phyloP scores from a whole-genome alignment of 1,139 yeast species.

The Pichiaceae sp. region DNA sequence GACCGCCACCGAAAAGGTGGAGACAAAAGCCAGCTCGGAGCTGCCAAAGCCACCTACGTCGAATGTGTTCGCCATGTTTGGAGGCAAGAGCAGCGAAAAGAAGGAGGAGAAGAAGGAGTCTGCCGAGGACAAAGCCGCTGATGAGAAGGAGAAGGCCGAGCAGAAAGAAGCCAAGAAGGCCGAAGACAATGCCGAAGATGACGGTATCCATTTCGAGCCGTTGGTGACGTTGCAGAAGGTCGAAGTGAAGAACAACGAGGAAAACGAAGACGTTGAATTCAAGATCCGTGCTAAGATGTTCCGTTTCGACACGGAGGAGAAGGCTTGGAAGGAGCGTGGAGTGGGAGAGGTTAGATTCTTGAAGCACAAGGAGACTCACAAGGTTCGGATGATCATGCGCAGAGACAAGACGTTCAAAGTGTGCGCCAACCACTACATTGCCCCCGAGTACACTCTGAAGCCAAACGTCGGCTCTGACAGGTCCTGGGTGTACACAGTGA shows the following conservation, averaged over 20 bases:
- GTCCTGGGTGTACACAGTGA: conserved; percentile 95
- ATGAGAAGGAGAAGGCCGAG: conserved; percentile 25
- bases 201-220: conserved; percentile 95
- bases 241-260: conserved; percentile 95
- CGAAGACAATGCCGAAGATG: conserved; percentile 74
- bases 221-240: conserved; percentile 91
- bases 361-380: conserved; percentile 73
- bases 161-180: conserved; percentile 27
- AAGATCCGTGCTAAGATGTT: conserved; percentile 93
- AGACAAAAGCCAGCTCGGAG: not conserved
- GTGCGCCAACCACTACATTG: conserved; percentile 92
- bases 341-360: conserved; percentile 96
- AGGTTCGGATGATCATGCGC: conserved; percentile 92
- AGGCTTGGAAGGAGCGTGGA: conserved; percentile 99
- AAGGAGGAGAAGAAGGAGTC: conserved; percentile 27
- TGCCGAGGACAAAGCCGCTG: conserved; percentile 12
- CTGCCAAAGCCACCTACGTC: conserved; percentile 55
- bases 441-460: conserved; percentile 76
- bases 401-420: conserved; percentile 97
- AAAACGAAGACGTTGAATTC: conserved; percentile 80
- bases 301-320: conserved; percentile 65
- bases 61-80: conserved; percentile 84
- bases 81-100: conserved; percentile 56
- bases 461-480: conserved; percentile 96
- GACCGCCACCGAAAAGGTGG: not conserved